These are phyloP conservation scores for Cytospora piceicola DNA, from an alignment of 2,329 filamentous ascomycete species.

Conservation along the genomic window DNA sequence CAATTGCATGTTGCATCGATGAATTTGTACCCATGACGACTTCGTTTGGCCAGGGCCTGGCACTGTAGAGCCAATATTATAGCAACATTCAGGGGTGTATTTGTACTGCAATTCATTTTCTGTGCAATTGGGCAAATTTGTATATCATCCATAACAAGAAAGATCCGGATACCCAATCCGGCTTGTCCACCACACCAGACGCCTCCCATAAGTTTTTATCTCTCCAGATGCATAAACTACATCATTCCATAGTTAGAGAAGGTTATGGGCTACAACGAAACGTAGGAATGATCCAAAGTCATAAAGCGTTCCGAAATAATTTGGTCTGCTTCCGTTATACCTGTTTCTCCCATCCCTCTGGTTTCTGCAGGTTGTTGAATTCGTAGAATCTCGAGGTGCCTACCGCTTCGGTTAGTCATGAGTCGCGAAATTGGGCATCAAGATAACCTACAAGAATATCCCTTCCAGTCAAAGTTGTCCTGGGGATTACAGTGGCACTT, in stretches of 20 bases:
- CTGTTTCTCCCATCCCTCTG: constrained; percentile 81
- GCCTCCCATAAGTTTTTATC: constrained; percentile 18
- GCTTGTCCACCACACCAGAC: constrained; percentile 24
- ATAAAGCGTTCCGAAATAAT: background rate
- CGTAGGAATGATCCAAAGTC: constrained; percentile 15
- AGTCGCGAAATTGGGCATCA: constrained; percentile 28
- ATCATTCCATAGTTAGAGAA: constrained; percentile 1
- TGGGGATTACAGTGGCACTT: constrained; percentile 94
- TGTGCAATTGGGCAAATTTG: constrained; percentile 4
- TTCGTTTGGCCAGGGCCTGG: background rate
- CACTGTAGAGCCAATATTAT: background rate
- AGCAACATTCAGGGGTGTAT: background rate
- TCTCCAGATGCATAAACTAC: constrained; percentile 20
- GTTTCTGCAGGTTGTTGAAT: constrained; percentile 78
- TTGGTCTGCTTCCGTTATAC: constrained; percentile 46
- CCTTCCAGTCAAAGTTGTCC: constrained; percentile 99
- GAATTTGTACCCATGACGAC: background rate
- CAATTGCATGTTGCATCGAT: background rate
- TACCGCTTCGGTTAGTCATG: constrained; percentile 40
- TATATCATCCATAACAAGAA: constrained; percentile 18
- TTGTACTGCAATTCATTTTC: background rate
- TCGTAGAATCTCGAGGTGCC: constrained; percentile 88
- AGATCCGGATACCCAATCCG: constrained; percentile 19
- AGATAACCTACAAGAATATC: constrained; percentile 81
- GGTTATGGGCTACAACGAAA: constrained; percentile 8